These are phyloP conservation scores for Alisma plantagoaquatica DNA, from an alignment of 106 monocot genomes.

Conservation along the genomic window DNA sequence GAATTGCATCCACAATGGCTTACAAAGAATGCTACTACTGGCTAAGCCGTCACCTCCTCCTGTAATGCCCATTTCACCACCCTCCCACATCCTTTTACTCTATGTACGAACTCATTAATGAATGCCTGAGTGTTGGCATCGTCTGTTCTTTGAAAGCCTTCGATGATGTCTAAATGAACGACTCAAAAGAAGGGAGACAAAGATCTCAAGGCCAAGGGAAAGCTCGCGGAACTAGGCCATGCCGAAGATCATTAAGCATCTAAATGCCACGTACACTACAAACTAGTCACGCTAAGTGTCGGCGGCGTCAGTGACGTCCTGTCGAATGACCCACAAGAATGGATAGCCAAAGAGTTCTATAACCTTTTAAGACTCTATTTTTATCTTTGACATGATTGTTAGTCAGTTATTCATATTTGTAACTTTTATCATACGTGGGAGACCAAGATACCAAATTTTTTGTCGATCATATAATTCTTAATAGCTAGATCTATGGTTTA, in stretches of 20 bases:
- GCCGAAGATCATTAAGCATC: neutral
- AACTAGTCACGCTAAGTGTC: neutral
- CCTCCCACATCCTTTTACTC: neutral
- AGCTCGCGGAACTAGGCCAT: neutral
- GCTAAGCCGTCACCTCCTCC: neutral
- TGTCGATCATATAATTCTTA: too few relatives aligned
- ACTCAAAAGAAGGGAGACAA: neutral
- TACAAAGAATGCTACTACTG: conserved; percentile 19
- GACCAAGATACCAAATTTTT: too few relatives aligned
- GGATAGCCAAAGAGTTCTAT: too few relatives aligned
- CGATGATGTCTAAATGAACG: neutral
- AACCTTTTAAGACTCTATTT: too few relatives aligned
- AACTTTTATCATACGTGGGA: too few relatives aligned
- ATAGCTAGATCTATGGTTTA: too few relatives aligned
- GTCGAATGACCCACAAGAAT: too few relatives aligned
- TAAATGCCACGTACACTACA: neutral
- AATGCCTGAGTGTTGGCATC: neutral
- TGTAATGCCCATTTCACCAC: neutral
- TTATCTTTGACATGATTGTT: too few relatives aligned
- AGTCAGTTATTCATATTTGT: too few relatives aligned
- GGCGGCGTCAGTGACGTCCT: too few relatives aligned
- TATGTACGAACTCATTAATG: neutral
- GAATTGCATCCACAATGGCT: conserved; percentile 80
- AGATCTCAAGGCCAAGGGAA: neutral
- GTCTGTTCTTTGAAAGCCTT: neutral